Conservation (phyloP, 305 asterid genomes). For the Fraxinus ornus region DNA sequence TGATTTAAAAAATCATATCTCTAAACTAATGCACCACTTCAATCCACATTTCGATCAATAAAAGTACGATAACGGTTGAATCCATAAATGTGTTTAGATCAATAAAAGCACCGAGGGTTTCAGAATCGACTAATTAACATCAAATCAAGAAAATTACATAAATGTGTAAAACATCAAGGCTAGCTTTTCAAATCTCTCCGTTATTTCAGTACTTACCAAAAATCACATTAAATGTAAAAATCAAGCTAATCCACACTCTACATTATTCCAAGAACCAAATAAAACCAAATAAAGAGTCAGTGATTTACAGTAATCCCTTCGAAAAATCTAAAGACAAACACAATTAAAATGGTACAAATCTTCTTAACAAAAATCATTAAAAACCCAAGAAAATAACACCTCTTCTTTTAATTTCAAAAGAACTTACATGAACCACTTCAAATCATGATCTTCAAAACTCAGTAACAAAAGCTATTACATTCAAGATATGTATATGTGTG, state of each 20-base stretch:
- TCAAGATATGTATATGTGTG: conserved; percentile 2
- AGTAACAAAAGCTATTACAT: conserved; percentile 17
- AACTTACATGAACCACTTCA: conserved; percentile 38
- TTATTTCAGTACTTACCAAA: not conserved
- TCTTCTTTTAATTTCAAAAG: conserved; percentile 30
- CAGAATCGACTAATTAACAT: not conserved
- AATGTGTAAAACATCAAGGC: not conserved
- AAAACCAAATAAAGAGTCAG: not conserved
- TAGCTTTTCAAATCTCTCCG: not conserved
- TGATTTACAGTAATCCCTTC: not conserved
- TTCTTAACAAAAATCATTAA: conserved; percentile 6
- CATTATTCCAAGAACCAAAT: not conserved
- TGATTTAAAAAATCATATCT: not conserved
- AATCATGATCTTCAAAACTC: conserved; percentile 23
- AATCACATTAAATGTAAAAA: not conserved
- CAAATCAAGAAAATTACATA: conserved; percentile 2
- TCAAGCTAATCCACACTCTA: not conserved
- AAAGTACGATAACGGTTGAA: not conserved
- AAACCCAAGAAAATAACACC: not conserved
- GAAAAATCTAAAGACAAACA: not conserved
- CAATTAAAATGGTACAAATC: not conserved
- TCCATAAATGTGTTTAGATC: not conserved
- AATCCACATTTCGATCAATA: not conserved
- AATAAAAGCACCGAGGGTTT: not conserved
- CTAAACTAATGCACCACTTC: not conserved